phyloP scores from a whole-genome alignment of 176 grass and related monocot species.

The Stipa capillata region DNA sequence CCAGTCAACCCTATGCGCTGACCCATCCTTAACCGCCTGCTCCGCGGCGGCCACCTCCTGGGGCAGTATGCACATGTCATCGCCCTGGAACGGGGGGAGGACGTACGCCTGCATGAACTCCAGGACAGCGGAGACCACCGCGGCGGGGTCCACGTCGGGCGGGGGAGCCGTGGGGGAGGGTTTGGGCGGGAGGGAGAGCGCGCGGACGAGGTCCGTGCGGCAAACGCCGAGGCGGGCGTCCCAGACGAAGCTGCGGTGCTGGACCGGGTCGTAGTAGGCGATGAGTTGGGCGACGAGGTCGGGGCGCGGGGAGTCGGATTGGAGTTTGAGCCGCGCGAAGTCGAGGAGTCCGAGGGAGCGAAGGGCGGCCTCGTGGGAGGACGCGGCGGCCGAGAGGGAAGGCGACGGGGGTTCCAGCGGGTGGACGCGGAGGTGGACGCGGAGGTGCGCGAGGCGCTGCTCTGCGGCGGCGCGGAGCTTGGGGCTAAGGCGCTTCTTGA shows the following conservation, averaged over 20 bases:
- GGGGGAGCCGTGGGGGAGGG: slow-evolving; percentile 3
- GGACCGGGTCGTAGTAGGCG: slow-evolving; percentile 53
- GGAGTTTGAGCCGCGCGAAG: slow-evolving; percentile 48
- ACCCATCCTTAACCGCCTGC: slow-evolving; percentile 59
- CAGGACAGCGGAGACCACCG: slow-evolving; percentile 22
- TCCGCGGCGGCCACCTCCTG: slow-evolving; percentile 55
- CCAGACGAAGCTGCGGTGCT: slow-evolving; percentile 62
- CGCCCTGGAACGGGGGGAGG: slow-evolving; percentile 56
- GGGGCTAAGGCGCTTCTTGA: slow-evolving; percentile 29
- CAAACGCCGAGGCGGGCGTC: slow-evolving; percentile 40
- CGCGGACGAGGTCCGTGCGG: slow-evolving; percentile 46
- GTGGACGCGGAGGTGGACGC: slow-evolving; percentile 17
- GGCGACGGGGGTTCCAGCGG: not conserved
- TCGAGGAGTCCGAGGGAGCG: slow-evolving; percentile 53
- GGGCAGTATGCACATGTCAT: slow-evolving; percentile 58
- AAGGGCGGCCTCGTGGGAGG: slow-evolving; percentile 51
- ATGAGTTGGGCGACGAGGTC: slow-evolving; percentile 57
- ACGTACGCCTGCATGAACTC: slow-evolving; percentile 59
- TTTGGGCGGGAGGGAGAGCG: slow-evolving; percentile 56
- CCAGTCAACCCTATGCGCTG: slow-evolving; percentile 75
- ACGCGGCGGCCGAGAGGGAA: not conserved
- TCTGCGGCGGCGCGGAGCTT: slow-evolving; percentile 47
- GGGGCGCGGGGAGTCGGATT: slow-evolving; percentile 22
- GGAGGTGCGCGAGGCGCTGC: slow-evolving; percentile 42
- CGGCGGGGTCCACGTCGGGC: slow-evolving; percentile 24